A percentile compares a stretch with the other conserved stretches of the same genome.
Conservation (phyloP, 768 basidiomycete species). For the Russula dissimulans region DNA sequence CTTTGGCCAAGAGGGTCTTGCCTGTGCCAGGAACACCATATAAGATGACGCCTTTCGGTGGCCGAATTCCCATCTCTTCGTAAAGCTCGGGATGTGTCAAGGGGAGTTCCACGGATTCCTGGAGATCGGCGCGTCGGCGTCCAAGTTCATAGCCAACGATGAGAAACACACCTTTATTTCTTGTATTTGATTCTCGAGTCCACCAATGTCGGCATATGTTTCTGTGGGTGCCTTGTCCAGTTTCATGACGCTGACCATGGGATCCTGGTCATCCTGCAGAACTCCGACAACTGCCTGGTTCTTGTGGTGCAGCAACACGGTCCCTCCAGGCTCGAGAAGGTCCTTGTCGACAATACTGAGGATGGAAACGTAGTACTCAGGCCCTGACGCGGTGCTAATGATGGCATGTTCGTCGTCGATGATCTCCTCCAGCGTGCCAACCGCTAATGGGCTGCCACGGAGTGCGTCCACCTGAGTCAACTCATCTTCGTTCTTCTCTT, state of each 20-base stretch:
- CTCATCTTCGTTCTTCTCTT: constrained; percentile 96
- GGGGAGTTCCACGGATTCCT: constrained; percentile 98
- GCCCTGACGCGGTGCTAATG: constrained; percentile 87
- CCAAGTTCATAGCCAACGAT: not conserved
- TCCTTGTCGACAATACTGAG: constrained; percentile 99
- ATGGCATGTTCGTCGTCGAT: constrained; percentile 99
- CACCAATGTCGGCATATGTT: constrained; percentile 97
- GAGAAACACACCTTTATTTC: constrained; percentile 77
- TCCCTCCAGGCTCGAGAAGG: constrained; percentile 89
- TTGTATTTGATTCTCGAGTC: constrained; percentile 92
- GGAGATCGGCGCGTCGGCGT: constrained; percentile 1
- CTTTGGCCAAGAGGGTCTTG: constrained; percentile 95
- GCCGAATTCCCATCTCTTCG: constrained; percentile 99
- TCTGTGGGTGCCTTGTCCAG: constrained; percentile 98
- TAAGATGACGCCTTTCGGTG: constrained; percentile 98
- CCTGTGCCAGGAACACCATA: constrained; percentile 98
- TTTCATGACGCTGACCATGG: constrained; percentile 97
- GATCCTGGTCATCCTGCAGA: constrained; percentile 89
- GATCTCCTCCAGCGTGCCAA: constrained; percentile 95
- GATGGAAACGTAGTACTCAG: constrained; percentile 95
- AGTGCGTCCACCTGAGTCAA: constrained; percentile 88
- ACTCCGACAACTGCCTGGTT: constrained; percentile 92
- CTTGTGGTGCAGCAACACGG: constrained; percentile 93
- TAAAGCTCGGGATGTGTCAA: constrained; percentile 97
- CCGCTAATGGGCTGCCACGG: constrained; percentile 94